Evolutionary conservation across 2,329 filamentous ascomycete genomes (phyloP).

Genomic region (Cladophialophora chaetospira): DNA sequence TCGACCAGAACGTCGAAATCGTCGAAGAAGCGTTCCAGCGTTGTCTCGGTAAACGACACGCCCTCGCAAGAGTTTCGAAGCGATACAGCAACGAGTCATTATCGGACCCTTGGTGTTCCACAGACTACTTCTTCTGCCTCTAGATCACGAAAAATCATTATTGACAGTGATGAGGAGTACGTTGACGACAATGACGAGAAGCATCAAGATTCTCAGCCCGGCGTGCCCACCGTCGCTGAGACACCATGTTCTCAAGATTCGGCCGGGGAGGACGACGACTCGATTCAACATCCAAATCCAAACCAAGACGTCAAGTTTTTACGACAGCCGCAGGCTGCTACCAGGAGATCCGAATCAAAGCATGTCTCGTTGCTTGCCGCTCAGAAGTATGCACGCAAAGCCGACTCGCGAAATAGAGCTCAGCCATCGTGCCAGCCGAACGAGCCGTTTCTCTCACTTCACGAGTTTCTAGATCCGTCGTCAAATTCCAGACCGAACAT

Average conservation of each 20-base stretch:
- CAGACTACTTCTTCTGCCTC: neutral
- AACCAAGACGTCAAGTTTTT: neutral
- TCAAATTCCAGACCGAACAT: neutral
- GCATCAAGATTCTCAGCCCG: conserved; percentile 66
- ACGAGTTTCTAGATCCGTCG: conserved; percentile 17
- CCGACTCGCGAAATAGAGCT: neutral
- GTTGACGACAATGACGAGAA: conserved; percentile 68
- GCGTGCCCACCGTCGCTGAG: too few relatives aligned
- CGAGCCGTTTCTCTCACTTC: conserved; percentile 18
- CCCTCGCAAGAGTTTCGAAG: neutral
- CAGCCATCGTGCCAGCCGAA: neutral
- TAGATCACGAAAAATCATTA: neutral
- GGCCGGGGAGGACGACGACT: too few relatives aligned
- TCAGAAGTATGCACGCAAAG: neutral
- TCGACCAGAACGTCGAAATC: neutral
- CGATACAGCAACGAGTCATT: neutral
- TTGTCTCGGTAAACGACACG: neutral
- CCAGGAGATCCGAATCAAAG: neutral
- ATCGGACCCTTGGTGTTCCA: neutral
- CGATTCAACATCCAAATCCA: too few relatives aligned
- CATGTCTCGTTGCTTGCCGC: neutral
- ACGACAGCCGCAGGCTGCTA: too few relatives aligned
- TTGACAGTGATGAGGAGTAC: conserved; percentile 52
- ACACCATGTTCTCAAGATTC: too few relatives aligned
- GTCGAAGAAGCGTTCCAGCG: neutral